These are phyloP conservation scores for Microbotryum violaceum DNA, from an alignment of 1,284 basidiomycete species.

Conservation along the genomic window DNA sequence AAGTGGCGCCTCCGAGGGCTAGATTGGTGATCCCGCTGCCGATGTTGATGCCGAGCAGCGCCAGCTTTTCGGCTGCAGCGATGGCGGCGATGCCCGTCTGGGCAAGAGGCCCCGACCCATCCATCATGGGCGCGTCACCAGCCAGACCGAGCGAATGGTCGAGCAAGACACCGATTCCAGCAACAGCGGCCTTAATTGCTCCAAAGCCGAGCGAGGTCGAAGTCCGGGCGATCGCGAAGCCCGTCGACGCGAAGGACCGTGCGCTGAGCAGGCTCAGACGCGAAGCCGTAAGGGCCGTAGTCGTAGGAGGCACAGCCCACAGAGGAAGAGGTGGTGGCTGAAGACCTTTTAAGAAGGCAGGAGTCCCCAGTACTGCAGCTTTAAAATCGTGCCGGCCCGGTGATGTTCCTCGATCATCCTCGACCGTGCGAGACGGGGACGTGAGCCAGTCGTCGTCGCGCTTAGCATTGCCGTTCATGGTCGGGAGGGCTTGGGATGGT, in stretches of 20 bases:
- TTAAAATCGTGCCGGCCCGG: neutral
- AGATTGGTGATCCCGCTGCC: slow-evolving; percentile 68
- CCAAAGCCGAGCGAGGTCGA: slow-evolving; percentile 3
- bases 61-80: slow-evolving; percentile 52
- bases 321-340: slow-evolving; percentile 5
- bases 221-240: slow-evolving; percentile 4
- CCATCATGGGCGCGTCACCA: neutral
- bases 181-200: neutral
- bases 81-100: neutral
- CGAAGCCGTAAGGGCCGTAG: neutral
- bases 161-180: neutral
- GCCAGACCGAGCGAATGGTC: slow-evolving; percentile 5
- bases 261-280: neutral
- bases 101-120: neutral
- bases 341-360: slow-evolving; percentile 1
- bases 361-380: neutral
- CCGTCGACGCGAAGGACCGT: neutral
- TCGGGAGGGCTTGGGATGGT: no score
- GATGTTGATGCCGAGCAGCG: slow-evolving; percentile 61
- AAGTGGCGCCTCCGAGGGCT: slow-evolving; percentile 60
- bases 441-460: no score
- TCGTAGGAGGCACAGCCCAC: slow-evolving; percentile 1
- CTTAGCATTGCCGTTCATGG: no score
- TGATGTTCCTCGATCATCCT: no score
- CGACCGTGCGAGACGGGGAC: no score